These are phyloP conservation scores for Populus hybrid DNA, from an alignment of 441 rosid species.

Conservation along the genomic window DNA sequence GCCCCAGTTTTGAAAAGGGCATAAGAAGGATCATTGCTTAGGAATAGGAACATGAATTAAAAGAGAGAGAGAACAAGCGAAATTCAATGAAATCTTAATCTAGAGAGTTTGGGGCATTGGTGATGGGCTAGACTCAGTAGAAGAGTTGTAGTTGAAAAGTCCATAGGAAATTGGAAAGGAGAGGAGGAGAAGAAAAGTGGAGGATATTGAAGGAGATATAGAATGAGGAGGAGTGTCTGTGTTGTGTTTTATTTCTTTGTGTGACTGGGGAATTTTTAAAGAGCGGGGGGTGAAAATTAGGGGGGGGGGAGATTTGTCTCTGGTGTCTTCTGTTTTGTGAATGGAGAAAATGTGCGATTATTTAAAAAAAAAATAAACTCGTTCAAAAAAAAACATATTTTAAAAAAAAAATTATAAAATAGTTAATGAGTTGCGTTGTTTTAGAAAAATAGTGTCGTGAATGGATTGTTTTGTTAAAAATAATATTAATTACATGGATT, in stretches of 20 bases:
- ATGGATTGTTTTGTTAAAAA: too few species aligned
- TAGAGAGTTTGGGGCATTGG: slow-evolving; percentile 11
- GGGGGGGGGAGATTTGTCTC: too few species aligned
- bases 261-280: not conserved
- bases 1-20: slow-evolving; percentile 16
- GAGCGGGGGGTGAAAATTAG: not conserved
- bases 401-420: too few species aligned
- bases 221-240: not conserved
- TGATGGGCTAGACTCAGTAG: slow-evolving; percentile 9
- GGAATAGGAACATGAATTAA: not conserved
- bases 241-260: not conserved
- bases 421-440: too few species aligned
- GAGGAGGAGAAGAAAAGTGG: not conserved
- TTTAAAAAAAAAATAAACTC: too few species aligned
- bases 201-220: not conserved
- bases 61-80: not conserved
- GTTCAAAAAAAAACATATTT: too few species aligned
- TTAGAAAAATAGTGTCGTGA: too few species aligned
- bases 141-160: slow-evolving; percentile 9
- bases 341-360: too few species aligned
- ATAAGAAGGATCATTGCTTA: slow-evolving; percentile 14
- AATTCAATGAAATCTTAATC: slow-evolving; percentile 5
- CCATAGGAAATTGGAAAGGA: slow-evolving; percentile 6
- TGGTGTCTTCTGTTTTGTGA: too few species aligned
- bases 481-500: too few species aligned